Evolutionary conservation across 169 alveolate genomes (phyloP).

Genomic region (Plasmodium adleri): DNA sequence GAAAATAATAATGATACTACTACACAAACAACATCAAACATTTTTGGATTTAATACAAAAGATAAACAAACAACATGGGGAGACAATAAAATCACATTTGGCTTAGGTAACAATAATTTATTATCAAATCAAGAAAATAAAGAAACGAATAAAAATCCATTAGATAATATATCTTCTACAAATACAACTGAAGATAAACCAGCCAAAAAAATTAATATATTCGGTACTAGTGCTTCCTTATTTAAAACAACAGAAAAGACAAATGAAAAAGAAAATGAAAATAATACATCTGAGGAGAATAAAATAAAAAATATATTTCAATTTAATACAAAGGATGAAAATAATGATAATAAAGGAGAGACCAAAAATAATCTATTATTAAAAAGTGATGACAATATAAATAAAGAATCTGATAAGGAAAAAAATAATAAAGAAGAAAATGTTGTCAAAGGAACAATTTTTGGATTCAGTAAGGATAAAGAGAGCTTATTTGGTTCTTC

Average conservation of each 20-base stretch:
- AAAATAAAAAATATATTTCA: constrained; percentile 14
- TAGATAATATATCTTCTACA: not conserved
- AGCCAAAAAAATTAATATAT: constrained; percentile 2
- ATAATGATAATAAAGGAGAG: constrained; percentile 6
- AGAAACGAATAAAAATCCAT: not conserved
- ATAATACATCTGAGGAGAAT: not conserved
- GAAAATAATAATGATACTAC: not conserved
- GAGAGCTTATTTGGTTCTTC: no score
- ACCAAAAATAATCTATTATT: not conserved
- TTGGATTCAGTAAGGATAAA: no score
- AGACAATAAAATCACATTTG: constrained; percentile 25
- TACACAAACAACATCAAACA: not conserved
- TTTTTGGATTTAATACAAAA: not conserved
- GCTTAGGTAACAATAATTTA: not conserved
- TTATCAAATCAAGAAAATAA: not conserved
- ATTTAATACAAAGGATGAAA: not conserved
- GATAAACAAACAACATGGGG: not conserved
- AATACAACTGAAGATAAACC: not conserved
- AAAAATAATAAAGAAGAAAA: not conserved
- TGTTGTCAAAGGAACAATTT: not conserved
- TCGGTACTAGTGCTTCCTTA: not conserved
- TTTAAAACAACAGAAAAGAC: not conserved
- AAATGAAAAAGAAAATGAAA: not conserved
- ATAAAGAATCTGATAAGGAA: constrained; percentile 23
- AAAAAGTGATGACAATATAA: not conserved